phyloP scores from a whole-genome alignment of 1,284 basidiomycete genomes.

The Athelia psychrophila region DNA sequence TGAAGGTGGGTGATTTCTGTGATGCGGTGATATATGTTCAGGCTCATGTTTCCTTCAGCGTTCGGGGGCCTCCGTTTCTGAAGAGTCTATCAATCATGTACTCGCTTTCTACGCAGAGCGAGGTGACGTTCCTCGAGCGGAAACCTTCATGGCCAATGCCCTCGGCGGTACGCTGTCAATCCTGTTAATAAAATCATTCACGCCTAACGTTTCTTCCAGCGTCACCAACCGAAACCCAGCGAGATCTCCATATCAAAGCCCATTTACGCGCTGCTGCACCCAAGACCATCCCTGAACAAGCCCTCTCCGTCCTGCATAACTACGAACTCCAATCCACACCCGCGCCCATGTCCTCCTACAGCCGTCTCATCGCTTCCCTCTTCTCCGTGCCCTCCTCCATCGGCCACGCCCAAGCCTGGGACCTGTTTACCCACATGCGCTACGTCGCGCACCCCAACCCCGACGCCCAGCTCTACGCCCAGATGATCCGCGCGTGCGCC shows the following conservation, averaged over 20 bases:
- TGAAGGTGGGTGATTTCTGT: constrained; percentile 49
- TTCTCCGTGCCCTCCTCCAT: constrained; percentile 47
- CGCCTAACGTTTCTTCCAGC: constrained; percentile 23
- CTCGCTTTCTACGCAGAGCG: constrained; percentile 46
- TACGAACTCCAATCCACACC: constrained; percentile 59
- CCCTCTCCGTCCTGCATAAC: constrained; percentile 58
- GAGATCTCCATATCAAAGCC: constrained; percentile 66
- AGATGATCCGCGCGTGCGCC: constrained; percentile 90
- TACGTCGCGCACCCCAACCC: constrained; percentile 89
- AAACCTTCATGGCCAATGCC: constrained; percentile 42
- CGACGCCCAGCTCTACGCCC: constrained; percentile 69
- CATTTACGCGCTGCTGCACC: constrained; percentile 44
- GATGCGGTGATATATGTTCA: not conserved
- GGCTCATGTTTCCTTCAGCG: constrained; percentile 24
- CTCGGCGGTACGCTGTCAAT: constrained; percentile 34
- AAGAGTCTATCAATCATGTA: constrained; percentile 40
- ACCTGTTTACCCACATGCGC: constrained; percentile 94
- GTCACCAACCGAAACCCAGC: constrained; percentile 50
- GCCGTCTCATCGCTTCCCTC: constrained; percentile 58
- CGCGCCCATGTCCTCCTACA: constrained; percentile 66
- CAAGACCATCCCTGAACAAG: constrained; percentile 47
- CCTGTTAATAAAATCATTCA: constrained; percentile 6
- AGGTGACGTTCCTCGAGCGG: constrained; percentile 45
- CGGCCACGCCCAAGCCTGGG: constrained; percentile 81
- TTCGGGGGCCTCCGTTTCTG: constrained; percentile 34